Base-by-base conservation (phyloP, 352 stramenopile genomes). In the Globisporangium solare region DNA sequence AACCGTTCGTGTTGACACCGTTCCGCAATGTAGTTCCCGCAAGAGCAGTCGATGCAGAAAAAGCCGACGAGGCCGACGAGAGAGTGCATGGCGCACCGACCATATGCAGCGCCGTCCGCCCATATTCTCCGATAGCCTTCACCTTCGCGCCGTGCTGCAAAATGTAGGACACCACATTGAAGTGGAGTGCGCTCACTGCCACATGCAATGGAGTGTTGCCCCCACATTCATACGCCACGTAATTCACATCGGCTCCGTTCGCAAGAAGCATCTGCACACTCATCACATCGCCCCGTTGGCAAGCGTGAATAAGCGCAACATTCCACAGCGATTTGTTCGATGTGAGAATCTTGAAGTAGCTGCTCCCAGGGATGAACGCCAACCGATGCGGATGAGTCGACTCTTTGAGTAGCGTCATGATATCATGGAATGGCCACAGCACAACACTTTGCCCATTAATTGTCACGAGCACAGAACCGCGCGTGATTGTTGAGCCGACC, bases 261-360 rank as follows among this genome's bases (percentile, higher is more conserved):
- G 83, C 81, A 4, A 95, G 67, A 13, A 95, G 68, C 86, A 95
- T 95, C 69, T 95, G 86, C 15, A 95, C 86, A 55, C 79, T 92
- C 4, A 73, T 81, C 37, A 95, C 74, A 53, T 92, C 83, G 47
- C 86, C 86, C 8, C 83, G 83, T 56, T 95, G 86, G 21, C 86
- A 95, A 0, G 86, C 86, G 61, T 95, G 81, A 47, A 92, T 85
- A 17, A 95, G 67, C n/a, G 86, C 86, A 12, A 95, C 86, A 50
- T 95, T 95, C 86, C 86, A 95, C 13, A 95, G 49, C 37, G 86
- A 87, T 61, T 95, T 95, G 66, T 89, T 93, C 0, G 78, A 79
- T 18, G 83, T 89, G 50, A 95, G 55, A 56, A 95, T 95, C 54
- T 92, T 92, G 66, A 92, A 92, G 60, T 95, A 95, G 61, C 79